These are phyloP conservation scores for Tremella fuciformis DNA, from an alignment of 768 basidiomycete genomes.

Conservation along the genomic window DNA sequence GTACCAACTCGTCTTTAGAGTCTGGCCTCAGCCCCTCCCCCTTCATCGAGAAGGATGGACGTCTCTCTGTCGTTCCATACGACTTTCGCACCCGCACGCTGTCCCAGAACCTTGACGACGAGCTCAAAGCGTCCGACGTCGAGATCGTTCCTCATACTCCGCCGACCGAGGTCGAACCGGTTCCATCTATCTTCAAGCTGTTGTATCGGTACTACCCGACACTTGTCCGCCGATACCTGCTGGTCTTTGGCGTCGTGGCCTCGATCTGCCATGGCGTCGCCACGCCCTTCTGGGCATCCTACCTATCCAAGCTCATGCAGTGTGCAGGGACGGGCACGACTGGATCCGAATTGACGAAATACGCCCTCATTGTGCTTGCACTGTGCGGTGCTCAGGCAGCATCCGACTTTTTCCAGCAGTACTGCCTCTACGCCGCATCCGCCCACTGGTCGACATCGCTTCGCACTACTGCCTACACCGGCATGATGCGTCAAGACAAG, in stretches of 20 bases:
- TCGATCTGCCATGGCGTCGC: slow-evolving; percentile 73
- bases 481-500: slow-evolving; percentile 75
- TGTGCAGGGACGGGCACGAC: slow-evolving; percentile 53
- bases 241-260: slow-evolving; percentile 68
- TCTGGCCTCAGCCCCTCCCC: background rate
- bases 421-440: slow-evolving; percentile 70
- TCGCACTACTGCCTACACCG: slow-evolving; percentile 60
- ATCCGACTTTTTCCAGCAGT: slow-evolving; percentile 71
- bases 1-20: background rate
- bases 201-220: slow-evolving; percentile 60
- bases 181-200: slow-evolving; percentile 22
- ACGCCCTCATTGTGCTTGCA: slow-evolving; percentile 57
- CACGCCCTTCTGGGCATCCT: slow-evolving; percentile 88
- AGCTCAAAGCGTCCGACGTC: slow-evolving; percentile 22
- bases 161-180: background rate
- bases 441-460: slow-evolving; percentile 71
- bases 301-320: slow-evolving; percentile 71
- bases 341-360: slow-evolving; percentile 32
- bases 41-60: background rate
- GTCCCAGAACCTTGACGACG: slow-evolving; percentile 29
- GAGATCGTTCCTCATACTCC: slow-evolving; percentile 10
- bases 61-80: background rate
- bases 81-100: slow-evolving; percentile 7
- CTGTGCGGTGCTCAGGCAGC: slow-evolving; percentile 74
- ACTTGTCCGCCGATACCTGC: slow-evolving; percentile 68